Base-by-base conservation (phyloP, 495 filamentous ascomycete species). In the Aspergillus sclerotioniger region DNA sequence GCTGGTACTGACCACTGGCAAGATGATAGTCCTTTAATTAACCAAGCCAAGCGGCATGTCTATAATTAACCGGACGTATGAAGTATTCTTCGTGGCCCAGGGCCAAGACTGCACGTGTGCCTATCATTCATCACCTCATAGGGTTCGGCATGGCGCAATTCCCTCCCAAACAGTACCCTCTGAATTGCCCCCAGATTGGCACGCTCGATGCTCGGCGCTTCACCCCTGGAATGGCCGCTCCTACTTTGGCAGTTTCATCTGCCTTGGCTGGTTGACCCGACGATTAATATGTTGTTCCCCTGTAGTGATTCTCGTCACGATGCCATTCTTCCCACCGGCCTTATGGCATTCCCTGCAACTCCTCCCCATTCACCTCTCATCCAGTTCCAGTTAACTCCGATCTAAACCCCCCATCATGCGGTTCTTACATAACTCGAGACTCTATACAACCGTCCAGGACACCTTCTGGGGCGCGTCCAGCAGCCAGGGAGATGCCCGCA, bases 401-500 rank as follows among this genome's bases (percentile, higher is more conserved):
- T 21, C 32, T 25, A 33, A 48, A 32, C 39, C 51, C 39, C 51
- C 46, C 45, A 59, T 21, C 25, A 71, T 71, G 67, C 61, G 66
- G 20, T 64, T 56, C n/a, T 62, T 63, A 45, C 65, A 70, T 35
- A 63, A 65, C 6, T 57, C 57, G 17, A 51, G 62, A 56, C 61
- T 71, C 6, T 76, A 76, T 50, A 64, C 62, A 43, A 68, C 68
- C 4, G 56, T 76, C 9, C 51, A 69, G 47, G 70, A 73, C 6
- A 69, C 54, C 31, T 47, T 74, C 3, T 76, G 73, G 73, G 65
- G 61, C 20, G 62, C 74, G 45, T 60, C 71, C 3, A 64, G 47
- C 31, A 61, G 64, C 41, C 74, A 70, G 54, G 73, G 73, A 19
- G 71, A 76, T 53, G 70, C 73, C 8, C 60, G 70, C 56, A 83